These are phyloP conservation scores for Solanum sejunctum DNA, from an alignment of 257 asterid species.

Conservation along the genomic window DNA sequence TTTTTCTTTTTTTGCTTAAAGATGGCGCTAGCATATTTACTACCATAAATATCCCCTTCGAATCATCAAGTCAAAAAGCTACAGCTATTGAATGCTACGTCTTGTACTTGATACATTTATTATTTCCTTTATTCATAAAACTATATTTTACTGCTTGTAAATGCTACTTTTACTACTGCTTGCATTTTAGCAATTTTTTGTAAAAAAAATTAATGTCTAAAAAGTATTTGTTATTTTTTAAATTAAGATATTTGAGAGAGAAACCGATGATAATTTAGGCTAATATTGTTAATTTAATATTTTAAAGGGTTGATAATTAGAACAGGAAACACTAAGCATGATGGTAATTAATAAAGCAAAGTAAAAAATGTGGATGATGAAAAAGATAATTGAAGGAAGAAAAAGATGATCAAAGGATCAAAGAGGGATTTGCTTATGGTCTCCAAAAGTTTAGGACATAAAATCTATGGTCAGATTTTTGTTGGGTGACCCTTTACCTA, in stretches of 20 bases:
- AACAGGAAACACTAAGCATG: neutral
- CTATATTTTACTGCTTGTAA: neutral
- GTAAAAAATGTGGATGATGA: neutral
- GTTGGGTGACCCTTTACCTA: slow-evolving; percentile 32
- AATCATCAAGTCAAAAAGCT: slow-evolving; percentile 5
- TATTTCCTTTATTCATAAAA: neutral
- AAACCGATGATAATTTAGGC: neutral
- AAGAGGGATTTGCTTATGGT: slow-evolving; percentile 36
- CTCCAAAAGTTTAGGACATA: slow-evolving; percentile 64
- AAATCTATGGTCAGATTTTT: slow-evolving; percentile 49
- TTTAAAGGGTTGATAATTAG: neutral
- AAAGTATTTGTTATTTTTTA: neutral
- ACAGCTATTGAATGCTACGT: neutral
- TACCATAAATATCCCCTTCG: slow-evolving; percentile 11
- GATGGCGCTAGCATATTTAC: slow-evolving; percentile 12
- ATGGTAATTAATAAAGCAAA: neutral
- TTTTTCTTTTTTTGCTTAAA: slow-evolving; percentile 8
- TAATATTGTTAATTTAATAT: neutral
- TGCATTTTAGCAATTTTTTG: neutral
- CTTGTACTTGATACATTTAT: neutral
- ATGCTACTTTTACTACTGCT: neutral
- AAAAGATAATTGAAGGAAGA: slow-evolving; percentile 7
- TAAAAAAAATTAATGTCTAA: neutral
- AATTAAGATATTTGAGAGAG: neutral
- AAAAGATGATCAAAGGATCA: neutral